Percentiles rank a stretch among this genome's conserved stretches.
Evolutionary conservation across 139 green algal species (phyloP).

Genomic region (Chlamydomonas sphaeroides): DNA sequence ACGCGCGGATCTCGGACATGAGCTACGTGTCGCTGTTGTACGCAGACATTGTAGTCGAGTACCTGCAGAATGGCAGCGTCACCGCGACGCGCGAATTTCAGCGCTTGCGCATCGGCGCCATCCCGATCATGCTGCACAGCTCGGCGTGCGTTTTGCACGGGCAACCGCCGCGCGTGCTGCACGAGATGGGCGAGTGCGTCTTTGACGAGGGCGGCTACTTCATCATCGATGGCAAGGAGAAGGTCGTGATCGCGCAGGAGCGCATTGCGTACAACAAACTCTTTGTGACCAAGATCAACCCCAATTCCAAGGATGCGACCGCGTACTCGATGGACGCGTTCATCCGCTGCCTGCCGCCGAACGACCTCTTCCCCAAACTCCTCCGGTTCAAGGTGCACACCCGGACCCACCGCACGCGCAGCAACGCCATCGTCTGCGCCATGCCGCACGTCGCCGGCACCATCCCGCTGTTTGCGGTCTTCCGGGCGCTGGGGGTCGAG

Average conservation of each 20-base stretch:
- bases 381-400: conserved; percentile 68
- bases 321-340: not conserved
- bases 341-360: conserved; percentile 1
- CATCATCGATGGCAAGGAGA: conserved; percentile 85
- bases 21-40: not conserved
- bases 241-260: conserved; percentile 95
- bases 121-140: conserved; percentile 91
- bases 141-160: conserved; percentile 67
- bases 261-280: conserved; percentile 65
- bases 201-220: conserved; percentile 95
- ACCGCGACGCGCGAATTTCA: not conserved
- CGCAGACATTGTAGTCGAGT: not conserved
- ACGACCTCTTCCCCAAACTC: not conserved
- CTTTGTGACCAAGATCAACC: not conserved
- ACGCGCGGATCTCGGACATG: not conserved
- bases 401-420: not conserved
- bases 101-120: not conserved
- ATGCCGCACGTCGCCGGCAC: conserved; percentile 74
- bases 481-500: conserved; percentile 91
- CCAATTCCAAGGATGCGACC: not conserved
- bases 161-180: conserved; percentile 76
- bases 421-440: conserved; percentile 70
- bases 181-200: conserved; percentile 80
- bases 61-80: not conserved
- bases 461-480: conserved; percentile 71